phyloP scores from a whole-genome alignment of 768 basidiomycete genomes.

The Dictyophora rubrovolvata region DNA sequence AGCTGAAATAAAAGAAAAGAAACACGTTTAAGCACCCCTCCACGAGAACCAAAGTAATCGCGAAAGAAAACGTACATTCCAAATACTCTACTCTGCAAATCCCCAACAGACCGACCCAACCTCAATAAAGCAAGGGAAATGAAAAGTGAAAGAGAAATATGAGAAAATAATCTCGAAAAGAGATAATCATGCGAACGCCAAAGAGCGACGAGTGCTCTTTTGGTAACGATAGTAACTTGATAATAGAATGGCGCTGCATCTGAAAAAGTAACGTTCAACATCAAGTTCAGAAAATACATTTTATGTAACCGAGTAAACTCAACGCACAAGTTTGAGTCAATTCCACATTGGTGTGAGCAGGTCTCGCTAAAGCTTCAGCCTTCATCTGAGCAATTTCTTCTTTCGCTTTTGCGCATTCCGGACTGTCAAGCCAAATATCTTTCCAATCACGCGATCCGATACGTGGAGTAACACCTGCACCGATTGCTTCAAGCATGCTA shows the following conservation, averaged over 20 bases:
- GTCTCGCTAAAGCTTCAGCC: constrained; percentile 32
- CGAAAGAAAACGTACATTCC: constrained; percentile 45
- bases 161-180: constrained; percentile 72
- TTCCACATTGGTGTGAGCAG: constrained; percentile 29
- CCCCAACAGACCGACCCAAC: constrained; percentile 51
- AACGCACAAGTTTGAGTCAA: constrained; percentile 37
- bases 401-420: constrained; percentile 36
- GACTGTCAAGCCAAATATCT: constrained; percentile 70
- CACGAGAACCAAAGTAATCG: background rate
- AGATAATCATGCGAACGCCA: constrained; percentile 84
- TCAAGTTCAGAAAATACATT: background rate
- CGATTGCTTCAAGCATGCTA: constrained; percentile 72
- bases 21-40: background rate
- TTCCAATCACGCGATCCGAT: constrained; percentile 80
- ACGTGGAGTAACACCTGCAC: constrained; percentile 64
- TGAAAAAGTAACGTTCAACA: constrained; percentile 15
- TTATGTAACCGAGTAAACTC: background rate
- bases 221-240: constrained; percentile 59
- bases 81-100: constrained; percentile 74
- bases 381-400: constrained; percentile 36
- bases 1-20: constrained; percentile 26
- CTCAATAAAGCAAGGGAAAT: constrained; percentile 74
- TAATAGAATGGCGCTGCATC: constrained; percentile 69
- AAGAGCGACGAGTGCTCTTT: constrained; percentile 57
- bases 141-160: constrained; percentile 58